Percentiles rank a stretch among this genome's conserved stretches.
These are phyloP conservation scores for Fusarium nelsonii DNA, from an alignment of 2,329 filamentous ascomycete genomes.

Conservation along the genomic window DNA sequence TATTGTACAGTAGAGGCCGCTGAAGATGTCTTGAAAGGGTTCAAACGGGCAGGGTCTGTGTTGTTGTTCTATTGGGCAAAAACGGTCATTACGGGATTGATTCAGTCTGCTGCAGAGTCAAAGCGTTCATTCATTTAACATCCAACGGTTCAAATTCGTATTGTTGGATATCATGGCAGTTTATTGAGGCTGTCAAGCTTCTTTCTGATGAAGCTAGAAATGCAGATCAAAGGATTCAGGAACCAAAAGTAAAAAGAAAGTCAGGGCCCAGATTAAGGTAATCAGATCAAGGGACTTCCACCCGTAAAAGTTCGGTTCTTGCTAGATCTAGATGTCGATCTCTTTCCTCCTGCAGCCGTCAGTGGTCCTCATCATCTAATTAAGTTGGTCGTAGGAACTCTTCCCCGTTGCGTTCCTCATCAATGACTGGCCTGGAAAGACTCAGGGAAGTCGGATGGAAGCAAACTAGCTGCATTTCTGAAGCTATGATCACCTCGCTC, in stretches of 20 bases:
- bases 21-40: slow-evolving; percentile 37
- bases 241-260: neutral
- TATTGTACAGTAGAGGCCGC: slow-evolving; percentile 21
- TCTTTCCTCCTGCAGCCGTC: slow-evolving; percentile 16
- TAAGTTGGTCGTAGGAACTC: neutral
- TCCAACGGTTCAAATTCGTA: neutral
- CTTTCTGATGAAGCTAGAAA: slow-evolving; percentile 8
- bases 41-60: slow-evolving; percentile 22
- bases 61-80: slow-evolving; percentile 25
- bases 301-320: slow-evolving; percentile 16
- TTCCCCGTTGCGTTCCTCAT: slow-evolving; percentile 2
- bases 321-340: slow-evolving; percentile 38
- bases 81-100: neutral
- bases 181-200: neutral
- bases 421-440: neutral
- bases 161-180: no score
- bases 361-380: slow-evolving; percentile 9
- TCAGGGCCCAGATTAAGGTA: slow-evolving; percentile 1
- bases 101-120: slow-evolving; percentile 28
- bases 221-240: slow-evolving; percentile 6
- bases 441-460: slow-evolving; percentile 10
- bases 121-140: slow-evolving; percentile 17
- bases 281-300: slow-evolving; percentile 18
- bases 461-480: slow-evolving; percentile 2
- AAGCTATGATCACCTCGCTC: slow-evolving; percentile 1